Evolutionary conservation across 805 yeast genomes (phyloP).

Genomic region (Candida stauntonica): DNA sequence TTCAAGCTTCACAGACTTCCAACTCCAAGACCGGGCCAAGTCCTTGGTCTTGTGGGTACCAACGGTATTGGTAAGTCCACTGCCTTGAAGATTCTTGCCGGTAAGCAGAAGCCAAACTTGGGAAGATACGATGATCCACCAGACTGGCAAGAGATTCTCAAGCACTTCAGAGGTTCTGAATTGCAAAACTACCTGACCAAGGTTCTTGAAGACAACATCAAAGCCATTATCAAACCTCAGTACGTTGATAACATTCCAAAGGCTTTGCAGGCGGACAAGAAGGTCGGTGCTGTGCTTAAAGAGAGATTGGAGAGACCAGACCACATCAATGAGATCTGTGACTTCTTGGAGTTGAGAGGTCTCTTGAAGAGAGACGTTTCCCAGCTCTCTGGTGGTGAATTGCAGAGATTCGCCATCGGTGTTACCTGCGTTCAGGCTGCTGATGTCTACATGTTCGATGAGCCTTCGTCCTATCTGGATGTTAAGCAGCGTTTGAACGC

Average conservation of each 20-base stretch:
- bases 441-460: constrained; percentile 98
- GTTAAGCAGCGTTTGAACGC: constrained; percentile 98
- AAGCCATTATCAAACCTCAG: constrained; percentile 98
- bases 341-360: constrained; percentile 66
- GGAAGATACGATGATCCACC: constrained; percentile 96
- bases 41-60: constrained; percentile 94
- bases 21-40: constrained; percentile 99
- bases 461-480: constrained; percentile 97
- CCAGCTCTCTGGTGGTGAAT: constrained; percentile 95
- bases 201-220: constrained; percentile 87
- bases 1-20: constrained; percentile 97
- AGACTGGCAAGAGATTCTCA: constrained; percentile 92
- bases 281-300: constrained; percentile 80
- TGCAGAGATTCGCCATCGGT: constrained; percentile 97
- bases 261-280: constrained; percentile 84
- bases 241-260: constrained; percentile 97
- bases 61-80: constrained; percentile 99
- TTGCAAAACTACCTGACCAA: constrained; percentile 94
- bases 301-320: constrained; percentile 67
- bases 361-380: constrained; percentile 84
- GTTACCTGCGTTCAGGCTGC: constrained; percentile 95
- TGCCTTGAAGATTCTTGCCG: constrained; percentile 93
- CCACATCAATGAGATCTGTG: constrained; percentile 62
- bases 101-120: constrained; percentile 95
- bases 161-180: constrained; percentile 93